Evolutionary conservation across 2,329 filamentous ascomycete genomes (phyloP).

Genomic region (Seiridium cupressi): DNA sequence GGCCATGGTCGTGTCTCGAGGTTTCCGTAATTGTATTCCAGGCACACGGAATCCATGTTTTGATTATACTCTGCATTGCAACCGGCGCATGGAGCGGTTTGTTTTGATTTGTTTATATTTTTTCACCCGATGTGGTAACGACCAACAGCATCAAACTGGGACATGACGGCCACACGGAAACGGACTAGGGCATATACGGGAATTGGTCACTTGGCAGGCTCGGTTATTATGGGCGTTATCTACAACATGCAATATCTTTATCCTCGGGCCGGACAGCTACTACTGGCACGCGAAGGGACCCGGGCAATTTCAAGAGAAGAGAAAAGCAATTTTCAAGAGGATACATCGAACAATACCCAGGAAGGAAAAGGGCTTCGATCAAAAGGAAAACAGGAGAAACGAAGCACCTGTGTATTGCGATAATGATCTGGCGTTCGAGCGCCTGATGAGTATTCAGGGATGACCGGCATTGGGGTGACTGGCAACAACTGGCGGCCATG

Average conservation of each 20-base stretch:
- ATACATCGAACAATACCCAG: neutral
- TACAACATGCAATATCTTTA: neutral
- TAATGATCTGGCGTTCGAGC: neutral
- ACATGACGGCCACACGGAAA: neutral
- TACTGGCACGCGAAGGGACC: neutral
- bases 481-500: too few species aligned
- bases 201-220: neutral
- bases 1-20: too few species aligned
- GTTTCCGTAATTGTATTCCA: too few species aligned
- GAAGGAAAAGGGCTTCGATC: neutral
- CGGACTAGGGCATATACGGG: neutral
- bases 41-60: too few species aligned
- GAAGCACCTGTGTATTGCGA: neutral
- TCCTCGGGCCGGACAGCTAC: neutral
- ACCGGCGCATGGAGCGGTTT: conserved; percentile 1
- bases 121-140: neutral
- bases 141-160: neutral
- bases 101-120: neutral
- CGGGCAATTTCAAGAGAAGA: neutral
- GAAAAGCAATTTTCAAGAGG: conserved; percentile 7
- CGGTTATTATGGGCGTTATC: neutral
- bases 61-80: conserved; percentile 1
- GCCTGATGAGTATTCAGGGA: neutral
- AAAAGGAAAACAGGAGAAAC: neutral
- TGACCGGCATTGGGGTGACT: neutral